Percentiles rank a stretch among this genome's conserved stretches.
These are phyloP conservation scores for Mortierella claussenii DNA, from an alignment of 192 early-diverging fungal genomes.

Conservation along the genomic window DNA sequence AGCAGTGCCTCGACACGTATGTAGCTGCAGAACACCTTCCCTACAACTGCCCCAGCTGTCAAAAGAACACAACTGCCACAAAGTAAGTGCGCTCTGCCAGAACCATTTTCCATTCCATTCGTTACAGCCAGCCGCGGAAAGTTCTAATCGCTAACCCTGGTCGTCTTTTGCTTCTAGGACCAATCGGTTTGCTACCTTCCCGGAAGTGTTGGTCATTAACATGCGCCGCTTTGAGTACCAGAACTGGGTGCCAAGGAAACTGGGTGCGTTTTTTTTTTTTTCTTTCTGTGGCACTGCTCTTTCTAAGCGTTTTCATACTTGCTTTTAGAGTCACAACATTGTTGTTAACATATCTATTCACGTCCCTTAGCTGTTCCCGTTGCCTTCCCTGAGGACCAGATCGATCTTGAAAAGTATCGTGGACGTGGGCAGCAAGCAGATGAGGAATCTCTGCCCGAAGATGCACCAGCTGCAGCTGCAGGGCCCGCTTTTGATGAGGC, in stretches of 20 bases:
- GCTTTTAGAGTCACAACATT: too few relatives aligned
- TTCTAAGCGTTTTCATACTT: too few relatives aligned
- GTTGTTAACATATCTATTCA: too few relatives aligned
- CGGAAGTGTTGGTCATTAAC: conserved; percentile 76
- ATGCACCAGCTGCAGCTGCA: conserved; percentile 28
- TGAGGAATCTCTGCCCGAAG: conserved; percentile 86
- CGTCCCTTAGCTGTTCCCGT: conserved; percentile 71
- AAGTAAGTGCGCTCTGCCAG: too few relatives aligned
- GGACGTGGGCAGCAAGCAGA: conserved; percentile 70
- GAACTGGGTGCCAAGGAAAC: conserved; percentile 84
- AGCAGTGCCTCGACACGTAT: conserved; percentile 74
- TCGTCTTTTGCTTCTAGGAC: conserved; percentile 42
- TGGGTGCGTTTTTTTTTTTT: conserved; percentile 54
- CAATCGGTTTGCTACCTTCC: conserved; percentile 78
- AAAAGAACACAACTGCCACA: conserved; percentile 63
- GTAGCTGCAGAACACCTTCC: conserved; percentile 64
- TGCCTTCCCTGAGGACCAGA: conserved; percentile 58
- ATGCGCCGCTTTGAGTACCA: conserved; percentile 78
- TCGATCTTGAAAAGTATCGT: conserved; percentile 78
- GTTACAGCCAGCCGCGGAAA: too few relatives aligned
- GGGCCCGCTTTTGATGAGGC: conserved; percentile 70
- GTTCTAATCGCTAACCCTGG: too few relatives aligned
- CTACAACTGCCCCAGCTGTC: conserved; percentile 72
- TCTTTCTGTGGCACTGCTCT: too few relatives aligned
- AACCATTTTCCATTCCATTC: too few relatives aligned